Percentiles rank a stretch among this genome's conserved stretches.
These are phyloP conservation scores for Liquidambar formosana DNA, from an alignment of 164 flowering plant genomes.

Conservation along the genomic window DNA sequence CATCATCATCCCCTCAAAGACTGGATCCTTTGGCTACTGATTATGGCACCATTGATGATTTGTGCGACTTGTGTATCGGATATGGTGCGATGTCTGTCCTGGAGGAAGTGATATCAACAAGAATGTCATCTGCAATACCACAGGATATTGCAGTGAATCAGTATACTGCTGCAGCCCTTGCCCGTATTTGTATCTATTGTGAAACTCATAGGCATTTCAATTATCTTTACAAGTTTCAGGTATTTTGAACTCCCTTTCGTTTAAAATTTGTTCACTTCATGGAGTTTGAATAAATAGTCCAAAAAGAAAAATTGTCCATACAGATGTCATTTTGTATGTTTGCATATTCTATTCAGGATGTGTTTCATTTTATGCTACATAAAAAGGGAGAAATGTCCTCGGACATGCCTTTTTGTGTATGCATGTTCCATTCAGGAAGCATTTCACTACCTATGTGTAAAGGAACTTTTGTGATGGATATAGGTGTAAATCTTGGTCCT, in stretches of 20 bases:
- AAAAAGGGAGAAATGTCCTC: neutral
- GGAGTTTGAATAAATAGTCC: neutral
- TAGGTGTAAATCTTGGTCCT: neutral
- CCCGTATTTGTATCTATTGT: conserved; percentile 85
- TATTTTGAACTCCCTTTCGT: conserved; percentile 14
- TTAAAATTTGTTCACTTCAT: neutral
- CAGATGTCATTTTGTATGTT: neutral
- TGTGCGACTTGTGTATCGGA: conserved; percentile 84
- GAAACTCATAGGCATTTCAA: conserved; percentile 94
- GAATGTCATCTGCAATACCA: conserved; percentile 49
- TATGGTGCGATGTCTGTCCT: conserved; percentile 85
- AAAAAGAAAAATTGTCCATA: neutral
- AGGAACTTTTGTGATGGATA: neutral
- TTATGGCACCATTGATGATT: conserved; percentile 93
- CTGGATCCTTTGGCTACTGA: conserved; percentile 86
- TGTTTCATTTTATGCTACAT: no score
- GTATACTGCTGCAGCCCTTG: conserved; percentile 69
- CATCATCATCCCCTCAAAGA: conserved; percentile 86
- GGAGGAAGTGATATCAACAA: conserved; percentile 80
- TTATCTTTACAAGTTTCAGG: conserved; percentile 94
- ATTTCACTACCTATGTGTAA: neutral
- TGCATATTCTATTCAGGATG: neutral
- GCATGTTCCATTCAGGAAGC: no score
- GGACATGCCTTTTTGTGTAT: neutral
- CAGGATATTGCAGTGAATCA: conserved; percentile 61